Evolutionary conservation across 2,329 filamentous ascomycete genomes (phyloP), one percentile per base, ranked within the genome.

Genomic region (Clonostachys chloroleuca): DNA sequence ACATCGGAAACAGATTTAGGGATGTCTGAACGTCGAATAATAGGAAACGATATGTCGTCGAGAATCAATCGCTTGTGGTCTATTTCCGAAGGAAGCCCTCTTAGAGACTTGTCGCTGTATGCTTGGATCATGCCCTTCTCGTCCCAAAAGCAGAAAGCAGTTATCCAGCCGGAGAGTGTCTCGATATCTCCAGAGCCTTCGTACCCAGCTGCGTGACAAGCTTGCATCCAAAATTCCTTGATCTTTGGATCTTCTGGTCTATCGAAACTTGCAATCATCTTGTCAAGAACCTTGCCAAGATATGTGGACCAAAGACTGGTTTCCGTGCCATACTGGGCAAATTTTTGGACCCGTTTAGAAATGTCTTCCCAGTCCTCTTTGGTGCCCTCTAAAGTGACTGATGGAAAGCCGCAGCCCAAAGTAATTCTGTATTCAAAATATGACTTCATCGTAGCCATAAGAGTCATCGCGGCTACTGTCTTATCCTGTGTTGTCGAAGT

Each of bases 361-460:
- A 39, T n/a, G 17, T n/a, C 7, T 18, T 39, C 54, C 67, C 73
- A 81, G 56, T 82, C 77, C 2, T 50, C 47, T 13, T 62, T 55
- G 36, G 72, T 64, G 3, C 78, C 77, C 0, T 74, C 62, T 2
- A 81, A 58, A 0, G 76, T 80, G 0, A 80, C 73, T 0, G 67
- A 69, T 0, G 78, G 78, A 3, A 81, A 61, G 0, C 77, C 77
- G 50, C 76, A 81, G 0, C 64, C 47, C 1, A 14, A 42, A 9
- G 16, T 13, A 13, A 54, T 52, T 1, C 5, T 47, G 51, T 68
- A 74, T 1, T 42, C 47, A 49, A 79, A 80, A 51, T 77, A 80
- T 16, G 69, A 63, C 52, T 77, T 68, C 62, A 78, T 58, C 0
- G 68, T 59, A 2, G 69, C 72, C 74, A 81, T 79, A 62, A 81